These are phyloP conservation scores for Nelumbo lutea DNA, from an alignment of 164 flowering plant genomes.

Conservation along the genomic window DNA sequence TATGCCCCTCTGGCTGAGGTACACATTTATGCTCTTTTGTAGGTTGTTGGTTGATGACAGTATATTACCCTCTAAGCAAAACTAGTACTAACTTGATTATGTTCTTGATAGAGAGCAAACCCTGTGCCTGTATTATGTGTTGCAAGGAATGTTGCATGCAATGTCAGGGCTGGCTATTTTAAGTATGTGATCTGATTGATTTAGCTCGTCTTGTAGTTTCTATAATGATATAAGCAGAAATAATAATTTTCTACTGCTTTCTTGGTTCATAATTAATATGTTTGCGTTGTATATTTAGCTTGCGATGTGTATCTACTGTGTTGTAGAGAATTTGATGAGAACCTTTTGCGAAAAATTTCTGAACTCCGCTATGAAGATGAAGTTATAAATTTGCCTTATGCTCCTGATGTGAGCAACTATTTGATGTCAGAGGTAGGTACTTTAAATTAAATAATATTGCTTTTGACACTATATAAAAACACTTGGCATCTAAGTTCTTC, in stretches of 20 bases:
- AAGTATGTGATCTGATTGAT: conserved; percentile 46
- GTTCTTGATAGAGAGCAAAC: conserved; percentile 56
- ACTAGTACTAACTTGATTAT: background rate
- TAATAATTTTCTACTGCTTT: background rate
- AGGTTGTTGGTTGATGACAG: background rate
- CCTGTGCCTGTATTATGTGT: conserved; percentile 92
- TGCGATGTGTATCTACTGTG: conserved; percentile 3
- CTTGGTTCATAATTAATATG: background rate
- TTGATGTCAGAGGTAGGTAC: conserved; percentile 67
- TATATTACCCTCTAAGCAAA: background rate
- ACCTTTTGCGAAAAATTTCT: conserved; percentile 43
- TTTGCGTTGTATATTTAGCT: background rate
- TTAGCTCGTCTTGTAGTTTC: no score
- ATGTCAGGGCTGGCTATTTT: conserved; percentile 90
- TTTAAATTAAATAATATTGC: conserved; percentile 2
- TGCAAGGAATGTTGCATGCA: conserved; percentile 98
- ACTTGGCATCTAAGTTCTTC: background rate
- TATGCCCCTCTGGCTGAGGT: conserved; percentile 99
- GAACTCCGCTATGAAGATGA: conserved; percentile 81
- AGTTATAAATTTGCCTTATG: conserved; percentile 48
- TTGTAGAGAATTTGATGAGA: conserved; percentile 86
- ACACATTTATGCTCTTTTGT: conserved; percentile 4
- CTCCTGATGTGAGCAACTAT: conserved; percentile 91
- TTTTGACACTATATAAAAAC: background rate
- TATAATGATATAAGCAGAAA: background rate